Evolutionary conservation across 2,329 filamentous ascomycete species (phyloP).

Genomic region (Aspergillus quadrilineatus): DNA sequence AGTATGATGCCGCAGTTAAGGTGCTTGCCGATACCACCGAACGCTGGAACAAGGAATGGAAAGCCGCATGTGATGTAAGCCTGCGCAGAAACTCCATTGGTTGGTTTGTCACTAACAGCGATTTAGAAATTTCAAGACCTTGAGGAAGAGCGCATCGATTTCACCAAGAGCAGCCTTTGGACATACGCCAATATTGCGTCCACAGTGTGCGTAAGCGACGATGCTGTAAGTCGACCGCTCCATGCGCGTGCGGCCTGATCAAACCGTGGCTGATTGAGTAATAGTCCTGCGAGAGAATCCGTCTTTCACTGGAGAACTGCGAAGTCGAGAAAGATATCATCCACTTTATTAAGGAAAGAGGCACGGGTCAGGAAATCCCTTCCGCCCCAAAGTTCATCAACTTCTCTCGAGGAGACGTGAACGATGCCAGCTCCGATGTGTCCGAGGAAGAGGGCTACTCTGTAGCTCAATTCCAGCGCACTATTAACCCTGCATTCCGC

Average conservation of each 20-base stretch:
- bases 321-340: constrained; percentile 96
- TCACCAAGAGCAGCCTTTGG: constrained; percentile 97
- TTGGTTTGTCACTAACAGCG: constrained; percentile 21
- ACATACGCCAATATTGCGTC: constrained; percentile 96
- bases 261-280: constrained; percentile 13
- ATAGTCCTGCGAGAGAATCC: constrained; percentile 88
- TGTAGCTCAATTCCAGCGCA: constrained; percentile 91
- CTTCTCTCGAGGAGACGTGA: constrained; percentile 78
- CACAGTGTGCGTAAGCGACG: constrained; percentile 96
- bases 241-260: neutral
- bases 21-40: constrained; percentile 90
- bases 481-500: constrained; percentile 92
- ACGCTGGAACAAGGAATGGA: constrained; percentile 98
- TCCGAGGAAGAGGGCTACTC: constrained; percentile 96
- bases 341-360: constrained; percentile 80
- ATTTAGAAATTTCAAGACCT: constrained; percentile 92
- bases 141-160: constrained; percentile 94
- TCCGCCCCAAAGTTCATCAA: constrained; percentile 98
- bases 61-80: constrained; percentile 76
- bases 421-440: constrained; percentile 76
- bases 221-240: constrained; percentile 55
- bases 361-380: constrained; percentile 95
- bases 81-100: neutral
- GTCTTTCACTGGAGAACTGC: constrained; percentile 87
- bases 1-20: constrained; percentile 93